A percentile compares a stretch with the other conserved stretches of the same genome.
Conservation (phyloP, 2,329 filamentous ascomycete species). For the Fusarium verrucosum region DNA sequence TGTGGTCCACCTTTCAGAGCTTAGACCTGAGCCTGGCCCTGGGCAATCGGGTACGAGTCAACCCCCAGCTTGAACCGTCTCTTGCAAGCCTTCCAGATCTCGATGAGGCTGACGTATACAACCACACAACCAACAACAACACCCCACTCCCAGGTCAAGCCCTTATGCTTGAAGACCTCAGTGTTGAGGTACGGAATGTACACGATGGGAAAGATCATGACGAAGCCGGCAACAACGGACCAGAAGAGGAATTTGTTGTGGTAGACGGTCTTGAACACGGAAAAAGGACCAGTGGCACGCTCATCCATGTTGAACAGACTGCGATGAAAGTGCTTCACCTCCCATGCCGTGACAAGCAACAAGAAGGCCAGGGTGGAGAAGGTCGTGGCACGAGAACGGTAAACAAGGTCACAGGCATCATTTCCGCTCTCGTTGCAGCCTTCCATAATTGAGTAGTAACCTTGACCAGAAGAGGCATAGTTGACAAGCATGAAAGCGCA, state of each 20-base stretch:
- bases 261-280: conserved; percentile 69
- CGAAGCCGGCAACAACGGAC: conserved; percentile 68
- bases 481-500: conserved; percentile 68
- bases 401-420: conserved; percentile 63
- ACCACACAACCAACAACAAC: conserved; percentile 68
- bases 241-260: conserved; percentile 74
- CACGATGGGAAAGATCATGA: conserved; percentile 68
- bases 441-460: conserved; percentile 59
- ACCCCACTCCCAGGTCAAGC: conserved; percentile 77
- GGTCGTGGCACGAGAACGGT: conserved; percentile 72
- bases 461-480: conserved; percentile 58
- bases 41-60: conserved; percentile 35
- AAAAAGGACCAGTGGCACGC: conserved; percentile 58
- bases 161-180: conserved; percentile 74
- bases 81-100: conserved; percentile 76
- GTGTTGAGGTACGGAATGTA: conserved; percentile 75
- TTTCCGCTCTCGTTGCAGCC: conserved; percentile 67
- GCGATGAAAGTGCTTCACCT: conserved; percentile 75
- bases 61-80: conserved; percentile 54
- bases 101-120: conserved; percentile 70
- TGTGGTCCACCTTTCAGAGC: neutral
- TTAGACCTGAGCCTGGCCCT: conserved; percentile 35
- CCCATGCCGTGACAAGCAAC: conserved; percentile 75
- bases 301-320: conserved; percentile 74
- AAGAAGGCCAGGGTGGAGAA: conserved; percentile 76